Evolutionary conservation across 1,284 basidiomycete species (phyloP).

Genomic region (Leccinum variabile): DNA sequence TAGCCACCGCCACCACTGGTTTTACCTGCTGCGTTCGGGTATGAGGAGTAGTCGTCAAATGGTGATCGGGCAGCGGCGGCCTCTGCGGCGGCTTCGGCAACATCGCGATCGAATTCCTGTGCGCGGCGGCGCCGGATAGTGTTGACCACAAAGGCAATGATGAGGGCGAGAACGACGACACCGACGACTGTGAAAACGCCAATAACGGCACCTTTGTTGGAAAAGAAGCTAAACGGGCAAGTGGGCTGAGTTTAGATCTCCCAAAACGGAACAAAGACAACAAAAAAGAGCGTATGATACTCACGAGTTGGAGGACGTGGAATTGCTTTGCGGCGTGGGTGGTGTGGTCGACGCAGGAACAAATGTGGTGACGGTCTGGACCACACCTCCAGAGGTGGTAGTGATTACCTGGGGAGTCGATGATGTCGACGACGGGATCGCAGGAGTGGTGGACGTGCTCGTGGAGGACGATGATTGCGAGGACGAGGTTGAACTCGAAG

Average conservation of each 20-base stretch:
- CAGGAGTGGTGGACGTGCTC: constrained; percentile 2
- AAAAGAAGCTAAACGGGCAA: constrained; percentile 56
- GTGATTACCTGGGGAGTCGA: constrained; percentile 11
- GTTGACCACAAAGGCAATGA: constrained; percentile 53
- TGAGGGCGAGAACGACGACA: constrained; percentile 50
- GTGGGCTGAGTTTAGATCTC: constrained; percentile 12
- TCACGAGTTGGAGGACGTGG: constrained; percentile 25
- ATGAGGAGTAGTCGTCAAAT: constrained; percentile 39
- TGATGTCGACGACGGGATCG: not conserved
- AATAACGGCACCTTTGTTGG: constrained; percentile 68
- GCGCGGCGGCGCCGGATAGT: constrained; percentile 62
- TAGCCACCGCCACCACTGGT: constrained; percentile 26
- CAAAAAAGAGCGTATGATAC: constrained; percentile 11
- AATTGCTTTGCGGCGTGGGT: not conserved
- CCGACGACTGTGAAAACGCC: constrained; percentile 71
- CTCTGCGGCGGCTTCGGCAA: constrained; percentile 61
- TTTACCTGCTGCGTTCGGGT: constrained; percentile 31
- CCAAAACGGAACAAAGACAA: not conserved
- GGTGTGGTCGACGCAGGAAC: constrained; percentile 1
- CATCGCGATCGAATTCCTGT: constrained; percentile 63
- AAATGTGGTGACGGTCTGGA: constrained; percentile 13
- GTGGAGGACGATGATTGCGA: constrained; percentile 6
- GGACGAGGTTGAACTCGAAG: not conserved
- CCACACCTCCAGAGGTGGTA: constrained; percentile 10
- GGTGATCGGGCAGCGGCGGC: constrained; percentile 52